phyloP scores from a whole-genome alignment of 148 eudicot genomes.

The Polygonum maritimum region DNA sequence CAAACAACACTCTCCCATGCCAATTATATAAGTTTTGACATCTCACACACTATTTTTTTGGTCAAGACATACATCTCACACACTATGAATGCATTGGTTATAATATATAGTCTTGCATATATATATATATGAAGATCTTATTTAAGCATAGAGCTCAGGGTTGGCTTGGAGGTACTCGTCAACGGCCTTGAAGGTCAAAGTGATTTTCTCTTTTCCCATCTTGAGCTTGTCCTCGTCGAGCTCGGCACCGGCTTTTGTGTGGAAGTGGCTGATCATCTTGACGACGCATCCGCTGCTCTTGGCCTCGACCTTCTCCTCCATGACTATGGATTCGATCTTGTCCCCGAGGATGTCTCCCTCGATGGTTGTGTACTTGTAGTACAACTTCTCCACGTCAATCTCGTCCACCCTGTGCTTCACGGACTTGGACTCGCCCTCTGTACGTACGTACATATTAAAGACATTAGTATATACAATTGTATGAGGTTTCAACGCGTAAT shows the following conservation, averaged over 20 bases:
- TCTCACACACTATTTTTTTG: neutral
- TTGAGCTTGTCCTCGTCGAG: conserved; percentile 13
- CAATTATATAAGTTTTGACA: too few relatives aligned
- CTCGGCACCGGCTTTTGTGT: conserved; percentile 6
- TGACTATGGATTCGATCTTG: neutral
- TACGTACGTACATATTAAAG: too few relatives aligned
- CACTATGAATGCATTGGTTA: neutral
- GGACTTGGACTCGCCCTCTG: neutral
- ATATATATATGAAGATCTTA: neutral
- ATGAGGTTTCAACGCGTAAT: too few relatives aligned
- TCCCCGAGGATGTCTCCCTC: conserved; percentile 13
- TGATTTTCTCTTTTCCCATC: conserved; percentile 12
- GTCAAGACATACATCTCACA: too few relatives aligned
- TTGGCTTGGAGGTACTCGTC: conserved; percentile 19
- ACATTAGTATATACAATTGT: too few relatives aligned
- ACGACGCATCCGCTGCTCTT: neutral
- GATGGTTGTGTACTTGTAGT: conserved; percentile 11
- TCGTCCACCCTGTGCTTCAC: conserved; percentile 15
- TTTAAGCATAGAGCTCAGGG: conserved; percentile 11
- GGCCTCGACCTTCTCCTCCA: conserved; percentile 12
- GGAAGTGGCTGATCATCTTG: conserved; percentile 9
- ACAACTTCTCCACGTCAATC: conserved; percentile 3
- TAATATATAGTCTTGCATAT: too few relatives aligned
- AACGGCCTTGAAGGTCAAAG: conserved; percentile 5
- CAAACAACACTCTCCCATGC: too few relatives aligned